Base-by-base conservation (phyloP, 2,329 filamentous ascomycete genomes). In the Ophiostoma sp. region DNA sequence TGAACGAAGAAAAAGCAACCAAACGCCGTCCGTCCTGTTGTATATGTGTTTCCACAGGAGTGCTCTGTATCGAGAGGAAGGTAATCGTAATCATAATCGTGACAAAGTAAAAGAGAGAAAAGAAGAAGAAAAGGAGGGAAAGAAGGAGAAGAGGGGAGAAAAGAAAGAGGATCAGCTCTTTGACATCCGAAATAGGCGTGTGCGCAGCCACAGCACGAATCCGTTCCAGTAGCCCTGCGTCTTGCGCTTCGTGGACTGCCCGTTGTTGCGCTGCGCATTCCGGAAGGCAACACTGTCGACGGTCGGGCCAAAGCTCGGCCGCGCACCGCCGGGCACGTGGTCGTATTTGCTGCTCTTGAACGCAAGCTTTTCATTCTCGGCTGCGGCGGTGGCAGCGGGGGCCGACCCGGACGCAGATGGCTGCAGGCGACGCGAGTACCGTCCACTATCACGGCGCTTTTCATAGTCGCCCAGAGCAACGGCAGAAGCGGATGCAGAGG, bases 141-240 rank as follows among this genome's bases (percentile, higher is more conserved):
- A n/a, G 16, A 40, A 47, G 38, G 36, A 38, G 42, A 9, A 67
- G 49, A 18, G 6, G 14, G 47, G 45, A 5, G 45, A 63, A 40
- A 41, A 18, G 3, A 2, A 41, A 45, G 8, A 68, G 27, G 36
- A 55, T 27, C 47, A 47, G 42, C 14, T 27, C n/a, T 40, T 62
- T 68, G 71, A 73, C 62, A 67, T 71, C 38, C 65, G 69, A 64
- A 85, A 76, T 44, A 85, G 76, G 69, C 82, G 80, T n/a, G 86
- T 89, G 70, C 86, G 80, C 40, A 89, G 75, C 87, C 87, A 89
- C 68, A 89, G 79, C 66, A 89, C 80, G 72, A 89, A 88, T 36
- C 81, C 82, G 7, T 84, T 87, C 86, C 86, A 89, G 52, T 85
- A 82, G 70, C 83, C 81, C 70, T 85, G 84, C 1, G 86, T 89